Base-by-base conservation (phyloP, 225 moss, liverwort and hornwort species). In the Rhytidiadelphus loreus region DNA sequence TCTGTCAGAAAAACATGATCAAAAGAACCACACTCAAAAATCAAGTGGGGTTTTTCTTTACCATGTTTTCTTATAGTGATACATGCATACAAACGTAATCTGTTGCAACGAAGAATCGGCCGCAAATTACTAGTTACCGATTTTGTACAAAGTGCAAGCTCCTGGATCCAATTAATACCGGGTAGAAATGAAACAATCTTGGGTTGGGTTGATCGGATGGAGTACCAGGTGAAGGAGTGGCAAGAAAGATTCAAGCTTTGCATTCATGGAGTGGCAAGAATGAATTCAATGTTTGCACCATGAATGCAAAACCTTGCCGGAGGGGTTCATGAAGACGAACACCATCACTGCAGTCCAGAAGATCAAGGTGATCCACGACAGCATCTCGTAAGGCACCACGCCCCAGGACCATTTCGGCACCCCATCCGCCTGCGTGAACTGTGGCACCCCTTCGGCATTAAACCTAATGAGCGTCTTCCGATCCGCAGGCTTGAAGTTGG, bases 401-500 rank as follows among this genome's bases (percentile, higher is more conserved):
- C 29, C 43, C 88, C 84, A 88, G 8, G 88, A 77, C 88, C 88
- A 88, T 46, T 77, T 55, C 14, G 88, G 88, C 13, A 13, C 0
- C 12, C 88, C 65, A 24, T 84, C 83, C 0, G 35, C 66, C 11
- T 57, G 11, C 29, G 56, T 65, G 66, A 77, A 84, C 29, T 65
- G 13, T 30, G 88, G 88, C 84, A 88, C 84, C 7, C 88, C 88
- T 18, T 65, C 83, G 14, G 84, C 77, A 25, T 84, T 77, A 57
- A 68, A 88, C 20, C n/a, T 56, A 6, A 88, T 88, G 32, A 88
- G 57, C 10, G 29, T 3, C 83, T 84, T 88, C 22, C 88, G 88
- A 56, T 88, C 88, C 13, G 88, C 55, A n/a, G 88, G 88, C 57
- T 88, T 83, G 81, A 57, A 88, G 16, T 84, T 88, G 29, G 88